Evolutionary conservation across 2,329 filamentous ascomycete genomes (phyloP).

Genomic region (Pleurostoma richardsiae): DNA sequence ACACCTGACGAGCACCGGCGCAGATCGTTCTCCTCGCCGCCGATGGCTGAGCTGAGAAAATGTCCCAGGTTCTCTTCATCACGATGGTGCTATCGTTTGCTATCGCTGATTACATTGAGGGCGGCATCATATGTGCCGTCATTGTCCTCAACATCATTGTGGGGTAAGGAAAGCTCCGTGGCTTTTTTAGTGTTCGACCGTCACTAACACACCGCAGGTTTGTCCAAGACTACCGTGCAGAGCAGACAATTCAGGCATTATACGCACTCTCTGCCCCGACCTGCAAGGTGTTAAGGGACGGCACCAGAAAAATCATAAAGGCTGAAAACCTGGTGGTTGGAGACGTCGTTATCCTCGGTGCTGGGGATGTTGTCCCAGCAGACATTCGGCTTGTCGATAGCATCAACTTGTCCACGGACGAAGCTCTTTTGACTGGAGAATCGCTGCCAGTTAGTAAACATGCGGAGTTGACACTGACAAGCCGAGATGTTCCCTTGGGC

Average conservation of each 20-base stretch:
- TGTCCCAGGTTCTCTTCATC: constrained; percentile 1
- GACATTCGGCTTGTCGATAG: constrained; percentile 61
- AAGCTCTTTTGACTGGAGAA: constrained; percentile 70
- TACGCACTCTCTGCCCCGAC: constrained; percentile 54
- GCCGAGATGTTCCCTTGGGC: constrained; percentile 54
- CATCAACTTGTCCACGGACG: constrained; percentile 73
- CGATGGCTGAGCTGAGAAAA: constrained; percentile 37
- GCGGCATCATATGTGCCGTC: constrained; percentile 61
- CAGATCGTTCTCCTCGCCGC: constrained; percentile 64
- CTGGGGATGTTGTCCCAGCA: constrained; percentile 66
- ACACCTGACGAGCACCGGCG: no score
- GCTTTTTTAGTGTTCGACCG: not conserved
- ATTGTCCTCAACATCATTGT: constrained; percentile 65
- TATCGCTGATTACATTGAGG: constrained; percentile 63
- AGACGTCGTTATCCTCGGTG: constrained; percentile 57
- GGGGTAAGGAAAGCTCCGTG: constrained; percentile 38
- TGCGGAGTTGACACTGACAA: constrained; percentile 48
- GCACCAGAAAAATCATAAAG: constrained; percentile 44
- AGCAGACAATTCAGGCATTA: constrained; percentile 57
- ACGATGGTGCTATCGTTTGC: constrained; percentile 51
- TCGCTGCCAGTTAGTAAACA: constrained; percentile 65
- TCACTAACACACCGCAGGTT: constrained; percentile 30
- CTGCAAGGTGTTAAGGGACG: constrained; percentile 53
- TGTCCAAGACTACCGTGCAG: constrained; percentile 56
- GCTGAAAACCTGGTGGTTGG: constrained; percentile 58